Base-by-base conservation (phyloP, 2,329 filamentous ascomycete species). In the Zymoseptoria crescenta region DNA sequence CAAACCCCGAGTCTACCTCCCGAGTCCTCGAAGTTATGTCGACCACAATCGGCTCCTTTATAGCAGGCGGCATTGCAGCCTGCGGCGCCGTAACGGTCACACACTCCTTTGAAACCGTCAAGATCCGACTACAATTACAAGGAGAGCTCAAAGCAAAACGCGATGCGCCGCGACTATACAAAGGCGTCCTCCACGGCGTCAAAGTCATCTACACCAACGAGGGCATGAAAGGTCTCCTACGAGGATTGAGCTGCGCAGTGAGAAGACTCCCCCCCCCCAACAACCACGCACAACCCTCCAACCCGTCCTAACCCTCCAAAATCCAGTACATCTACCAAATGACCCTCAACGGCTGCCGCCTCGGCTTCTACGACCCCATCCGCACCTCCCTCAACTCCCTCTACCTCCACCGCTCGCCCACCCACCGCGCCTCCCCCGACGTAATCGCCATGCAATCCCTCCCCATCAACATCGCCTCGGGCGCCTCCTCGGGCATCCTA, bases 71-170 rank as follows among this genome's bases (percentile, higher is more conserved):
- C 73, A 89, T 99, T 72, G 94, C 94, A 72, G 94, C 94, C 65
- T 97, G 93, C 77, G 94, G 94, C 72, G 94, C 94, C 65, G 94
- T 99, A 59, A 97, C 93, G 49, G 92, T 95, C 65, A 97, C 94
- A 55, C 94, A 99, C 76, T 92, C 92, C 59, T 97, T 97, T 78
- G 94, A 99, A 78, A 97, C 93, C 10, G 91, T 99, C 74, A 99
- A 99, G 83, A 97, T 97, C 73, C 89, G 91, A 70, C 86, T 99
- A 83, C 94, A 99, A 79, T 77, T 99, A 57, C 94, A 99, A 76
- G 94, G 94, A 75, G 94, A 99, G 76, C 83, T 99, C 57, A 91
- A 96, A 72, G 81, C 87, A 59, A 96, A 92, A 73, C 85, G 86
- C 67, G 86, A 91, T 72, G 90, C 93, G 59, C 88, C 88, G 65